Evolutionary conservation across 805 yeast species (phyloP), one percentile per base, ranked within the genome.

Genomic region (Barnettozyma siamensis): DNA sequence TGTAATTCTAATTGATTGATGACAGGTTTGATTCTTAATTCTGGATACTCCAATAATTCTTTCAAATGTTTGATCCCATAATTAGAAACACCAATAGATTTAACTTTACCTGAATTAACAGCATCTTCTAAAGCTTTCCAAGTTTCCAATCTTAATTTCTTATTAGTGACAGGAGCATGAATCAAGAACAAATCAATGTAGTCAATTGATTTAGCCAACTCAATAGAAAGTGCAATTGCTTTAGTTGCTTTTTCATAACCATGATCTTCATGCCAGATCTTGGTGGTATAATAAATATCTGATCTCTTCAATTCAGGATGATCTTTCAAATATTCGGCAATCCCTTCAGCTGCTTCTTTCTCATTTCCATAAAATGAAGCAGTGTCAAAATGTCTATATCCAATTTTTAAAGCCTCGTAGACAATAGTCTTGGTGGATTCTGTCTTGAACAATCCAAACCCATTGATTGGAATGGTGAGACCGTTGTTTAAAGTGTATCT

Each of bases 1-100:
- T 87, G 85, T 38, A 86, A 71, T 60, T 86, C 95, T 51, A 86
- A 73, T 60, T 86, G 94, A 57, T 86, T 80, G 35, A 83, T 79
- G 2, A 78, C 85, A 0, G 95, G 88, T 46, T 69, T 69, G 46
- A 73, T 55, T 45, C 61, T 71, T 46, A 76, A 55, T 2, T 68
- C 76, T 3, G 71, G 70, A 82, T 85, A 78, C 3, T 57, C 50
- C 33, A 82, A 64, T 34, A 85, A 61, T 56, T 82, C 83, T 43
- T 78, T 72, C 19, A 85, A 58, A 55, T 80, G 87, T 5, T 60
- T 63, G 13, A 60, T 55, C 35, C 87, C 86, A 53, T 71, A 85
- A 63, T 84, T 84, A 8, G 94, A 84, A 13, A 86, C 89, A 36
- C 95, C 95, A 42, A 86, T 77, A 12, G 84, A 70, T 52, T 70